Evolutionary conservation across 768 basidiomycete genomes (phyloP).

Genomic region (Tricholoma hemisulphureum): DNA sequence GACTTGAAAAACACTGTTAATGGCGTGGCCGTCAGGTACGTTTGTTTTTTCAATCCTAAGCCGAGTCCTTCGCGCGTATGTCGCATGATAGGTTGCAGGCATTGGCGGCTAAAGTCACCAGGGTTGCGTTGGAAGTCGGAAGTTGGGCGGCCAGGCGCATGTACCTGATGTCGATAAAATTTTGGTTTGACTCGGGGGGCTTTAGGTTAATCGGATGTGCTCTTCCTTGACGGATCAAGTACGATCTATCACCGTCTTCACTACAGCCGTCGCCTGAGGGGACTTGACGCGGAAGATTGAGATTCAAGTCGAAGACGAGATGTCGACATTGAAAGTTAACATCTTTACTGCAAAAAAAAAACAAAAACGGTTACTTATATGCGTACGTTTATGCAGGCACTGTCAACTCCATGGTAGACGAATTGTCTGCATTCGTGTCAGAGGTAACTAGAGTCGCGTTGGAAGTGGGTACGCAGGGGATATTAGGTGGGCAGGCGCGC

Average conservation of each 20-base stretch:
- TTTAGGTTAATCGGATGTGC: constrained; percentile 77
- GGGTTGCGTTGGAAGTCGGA: constrained; percentile 83
- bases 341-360: constrained; percentile 28
- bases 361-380: too few relatives aligned
- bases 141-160: constrained; percentile 83
- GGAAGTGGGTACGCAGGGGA: constrained; percentile 89
- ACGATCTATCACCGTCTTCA: constrained; percentile 80
- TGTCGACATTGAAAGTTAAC: constrained; percentile 69
- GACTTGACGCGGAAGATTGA: constrained; percentile 79
- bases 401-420: constrained; percentile 92
- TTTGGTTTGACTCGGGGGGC: neutral
- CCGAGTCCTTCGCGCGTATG: constrained; percentile 23
- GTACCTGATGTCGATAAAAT: constrained; percentile 75
- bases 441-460: constrained; percentile 83
- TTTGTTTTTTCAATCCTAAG: neutral
- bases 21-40: constrained; percentile 29
- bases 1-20: too few relatives aligned
- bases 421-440: constrained; percentile 82
- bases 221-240: constrained; percentile 77
- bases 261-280: constrained; percentile 86
- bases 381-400: constrained; percentile 41
- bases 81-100: constrained; percentile 42
- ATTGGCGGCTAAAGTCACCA: constrained; percentile 78
- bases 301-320: constrained; percentile 58
- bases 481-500: constrained; percentile 84